Conservation (phyloP, 2,329 filamentous ascomycete genomes). For the Calonectria multiphialidica region DNA sequence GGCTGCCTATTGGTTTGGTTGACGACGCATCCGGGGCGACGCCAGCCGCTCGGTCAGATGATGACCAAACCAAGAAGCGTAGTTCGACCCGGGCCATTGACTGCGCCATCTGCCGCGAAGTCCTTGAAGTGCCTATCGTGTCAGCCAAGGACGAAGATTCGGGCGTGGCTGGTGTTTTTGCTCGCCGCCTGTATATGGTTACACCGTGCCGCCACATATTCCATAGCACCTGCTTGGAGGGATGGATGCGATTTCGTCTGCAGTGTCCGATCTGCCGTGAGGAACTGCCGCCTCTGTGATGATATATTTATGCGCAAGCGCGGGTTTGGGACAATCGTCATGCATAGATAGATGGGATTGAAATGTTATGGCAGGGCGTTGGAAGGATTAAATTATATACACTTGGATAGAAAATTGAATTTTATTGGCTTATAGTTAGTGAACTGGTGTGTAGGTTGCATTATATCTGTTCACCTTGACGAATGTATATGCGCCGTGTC, state of each 20-base stretch:
- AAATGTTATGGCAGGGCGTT: constrained; percentile 9
- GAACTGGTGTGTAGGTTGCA: neutral
- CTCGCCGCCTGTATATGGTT: constrained; percentile 91
- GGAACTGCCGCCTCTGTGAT: constrained; percentile 84
- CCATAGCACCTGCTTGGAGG: constrained; percentile 90
- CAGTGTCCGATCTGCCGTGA: constrained; percentile 97
- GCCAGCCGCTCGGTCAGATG: constrained; percentile 43
- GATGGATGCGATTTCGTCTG: constrained; percentile 93
- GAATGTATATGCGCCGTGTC: too few species aligned
- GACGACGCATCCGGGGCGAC: constrained; percentile 40
- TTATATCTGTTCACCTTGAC: too few species aligned
- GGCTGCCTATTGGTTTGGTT: constrained; percentile 80
- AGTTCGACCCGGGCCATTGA: constrained; percentile 73
- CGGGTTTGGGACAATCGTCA: neutral
- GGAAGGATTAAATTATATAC: neutral
- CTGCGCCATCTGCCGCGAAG: constrained; percentile 95
- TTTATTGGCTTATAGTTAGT: neutral
- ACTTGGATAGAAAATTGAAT: neutral
- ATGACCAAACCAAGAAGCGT: constrained; percentile 49
- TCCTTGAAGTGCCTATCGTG: constrained; percentile 89
- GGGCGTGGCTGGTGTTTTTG: constrained; percentile 77
- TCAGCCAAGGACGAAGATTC: constrained; percentile 66
- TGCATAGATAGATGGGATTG: neutral
- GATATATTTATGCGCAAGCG: neutral
- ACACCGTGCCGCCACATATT: constrained; percentile 98